phyloP scores from a whole-genome alignment of 1,139 yeast species.

The Candida sp. region DNA sequence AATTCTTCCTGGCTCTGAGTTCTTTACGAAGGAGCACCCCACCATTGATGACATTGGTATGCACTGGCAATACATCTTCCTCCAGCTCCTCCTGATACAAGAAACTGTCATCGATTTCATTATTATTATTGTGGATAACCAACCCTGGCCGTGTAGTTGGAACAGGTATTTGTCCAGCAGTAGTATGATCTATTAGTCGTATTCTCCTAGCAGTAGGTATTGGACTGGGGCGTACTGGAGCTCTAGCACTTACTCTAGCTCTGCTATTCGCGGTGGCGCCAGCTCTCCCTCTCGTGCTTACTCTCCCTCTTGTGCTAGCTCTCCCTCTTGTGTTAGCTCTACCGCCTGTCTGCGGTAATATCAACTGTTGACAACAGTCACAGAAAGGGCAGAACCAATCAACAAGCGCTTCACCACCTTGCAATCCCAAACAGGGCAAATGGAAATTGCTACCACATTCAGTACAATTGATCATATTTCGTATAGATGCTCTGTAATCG shows the following conservation, averaged over 20 bases:
- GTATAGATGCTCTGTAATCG: slow-evolving; percentile 19
- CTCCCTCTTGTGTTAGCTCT: too few species aligned
- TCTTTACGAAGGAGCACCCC: slow-evolving; percentile 40
- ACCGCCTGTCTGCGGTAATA: slow-evolving; percentile 6
- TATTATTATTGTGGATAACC: slow-evolving; percentile 28
- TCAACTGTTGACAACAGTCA: slow-evolving; percentile 32
- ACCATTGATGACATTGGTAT: slow-evolving; percentile 29
- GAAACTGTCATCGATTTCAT: slow-evolving; percentile 36
- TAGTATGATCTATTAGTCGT: background rate
- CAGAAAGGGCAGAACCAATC: slow-evolving; percentile 46
- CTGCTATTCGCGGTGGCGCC: slow-evolving; percentile 1
- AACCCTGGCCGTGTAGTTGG: slow-evolving; percentile 13
- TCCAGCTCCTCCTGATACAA: slow-evolving; percentile 15
- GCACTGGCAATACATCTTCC: slow-evolving; percentile 6
- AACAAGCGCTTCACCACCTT: slow-evolving; percentile 9
- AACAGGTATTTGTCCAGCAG: background rate
- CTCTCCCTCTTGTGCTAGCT: background rate
- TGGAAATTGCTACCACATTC: slow-evolving; percentile 36
- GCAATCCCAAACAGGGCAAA: slow-evolving; percentile 23
- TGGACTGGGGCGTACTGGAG: slow-evolving; percentile 2
- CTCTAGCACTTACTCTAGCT: slow-evolving; percentile 1
- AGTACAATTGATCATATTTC: slow-evolving; percentile 25
- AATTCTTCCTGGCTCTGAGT: slow-evolving; percentile 22
- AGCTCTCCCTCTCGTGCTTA: background rate
- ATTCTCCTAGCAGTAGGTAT: background rate